Evolutionary conservation across 495 filamentous ascomycete genomes (phyloP).

Genomic region (Xylaria flabelliformis): DNA sequence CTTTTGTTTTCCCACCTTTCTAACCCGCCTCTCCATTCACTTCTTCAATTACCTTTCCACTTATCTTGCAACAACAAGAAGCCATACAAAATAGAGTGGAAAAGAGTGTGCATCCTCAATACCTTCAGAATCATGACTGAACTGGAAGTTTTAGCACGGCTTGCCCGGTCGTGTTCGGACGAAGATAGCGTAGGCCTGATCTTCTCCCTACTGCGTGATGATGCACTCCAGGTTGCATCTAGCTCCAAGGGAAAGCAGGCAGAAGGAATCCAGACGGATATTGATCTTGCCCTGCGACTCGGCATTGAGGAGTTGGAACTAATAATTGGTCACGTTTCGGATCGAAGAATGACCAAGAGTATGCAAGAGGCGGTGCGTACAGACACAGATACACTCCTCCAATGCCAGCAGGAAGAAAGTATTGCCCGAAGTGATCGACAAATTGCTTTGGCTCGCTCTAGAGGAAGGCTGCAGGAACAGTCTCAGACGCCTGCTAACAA

Average conservation of each 20-base stretch:
- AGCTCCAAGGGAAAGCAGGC: conserved; percentile 42
- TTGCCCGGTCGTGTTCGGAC: conserved; percentile 13
- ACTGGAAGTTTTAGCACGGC: background rate
- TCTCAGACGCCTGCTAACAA: background rate
- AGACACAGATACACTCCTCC: conserved; percentile 36
- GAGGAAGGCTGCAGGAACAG: background rate
- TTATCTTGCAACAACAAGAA: no score
- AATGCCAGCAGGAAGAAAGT: conserved; percentile 32
- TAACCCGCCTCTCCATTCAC: no score
- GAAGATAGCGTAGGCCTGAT: conserved; percentile 28
- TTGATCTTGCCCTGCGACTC: conserved; percentile 37
- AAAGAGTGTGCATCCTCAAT: background rate
- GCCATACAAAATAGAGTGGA: background rate
- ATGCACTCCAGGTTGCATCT: conserved; percentile 33
- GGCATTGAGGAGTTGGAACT: conserved; percentile 38
- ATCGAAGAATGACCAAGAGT: conserved; percentile 43
- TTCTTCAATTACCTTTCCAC: no score
- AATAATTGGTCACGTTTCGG: conserved; percentile 27
- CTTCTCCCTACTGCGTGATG: conserved; percentile 39
- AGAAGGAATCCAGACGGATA: conserved; percentile 39
- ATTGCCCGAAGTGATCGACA: conserved; percentile 33
- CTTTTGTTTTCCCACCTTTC: no score
- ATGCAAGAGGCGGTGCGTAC: conserved; percentile 40
- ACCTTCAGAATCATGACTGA: conserved; percentile 3
- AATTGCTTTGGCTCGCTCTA: conserved; percentile 1